Base-by-base conservation (phyloP, 2,329 filamentous ascomycete genomes). In the Fusarium concolor region DNA sequence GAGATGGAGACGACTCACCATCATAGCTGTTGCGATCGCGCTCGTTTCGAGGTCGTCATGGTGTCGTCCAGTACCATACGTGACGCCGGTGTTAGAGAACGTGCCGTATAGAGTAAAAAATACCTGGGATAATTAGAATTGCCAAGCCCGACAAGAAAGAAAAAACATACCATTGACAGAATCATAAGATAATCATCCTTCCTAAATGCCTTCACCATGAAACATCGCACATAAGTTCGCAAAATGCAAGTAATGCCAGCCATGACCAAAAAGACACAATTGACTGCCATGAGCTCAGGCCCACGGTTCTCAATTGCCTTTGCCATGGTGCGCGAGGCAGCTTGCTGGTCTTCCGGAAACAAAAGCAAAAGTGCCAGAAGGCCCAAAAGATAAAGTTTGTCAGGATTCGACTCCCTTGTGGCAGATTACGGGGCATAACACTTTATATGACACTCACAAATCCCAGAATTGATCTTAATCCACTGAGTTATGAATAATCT, bases 121-220 rank as follows among this genome's bases (percentile, higher is more conserved):
- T 9, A 79, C 62, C 17, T 78, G 71, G 43, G 67, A 75, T 28
- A 56, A 60, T 56, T 74, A 79, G n/a, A 72, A 29, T 24, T 18
- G n/a, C 11, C 17, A 41, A 37, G 15, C 17, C 22, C 10, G 31
- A 42, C 8, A 17, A 42, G 10, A 18, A 22, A 37, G 14, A 17
- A 17, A 18, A 26, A 4, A 45, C 44, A 67, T 72, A 78, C 76
- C 55, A 71, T 67, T 9, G 78, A 77, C 24, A 67, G 20, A 2
- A 73, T 49, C 79, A 81, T 81, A 11, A 79, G 57, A 75, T 75
- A 79, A 69, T 80, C 79, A 39, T 80, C 79, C 4, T 62, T 44
- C 0, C 78, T 77, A 47, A 80, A 80, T 3, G 74, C 74, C 45
- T 74, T 76, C 31, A 79, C 74, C 43, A 80, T 68, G 28, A 68